A percentile compares a stretch with the other conserved stretches of the same genome.
phyloP scores from a whole-genome alignment of 2,329 filamentous ascomycete species.

The Neurospora sp. region DNA sequence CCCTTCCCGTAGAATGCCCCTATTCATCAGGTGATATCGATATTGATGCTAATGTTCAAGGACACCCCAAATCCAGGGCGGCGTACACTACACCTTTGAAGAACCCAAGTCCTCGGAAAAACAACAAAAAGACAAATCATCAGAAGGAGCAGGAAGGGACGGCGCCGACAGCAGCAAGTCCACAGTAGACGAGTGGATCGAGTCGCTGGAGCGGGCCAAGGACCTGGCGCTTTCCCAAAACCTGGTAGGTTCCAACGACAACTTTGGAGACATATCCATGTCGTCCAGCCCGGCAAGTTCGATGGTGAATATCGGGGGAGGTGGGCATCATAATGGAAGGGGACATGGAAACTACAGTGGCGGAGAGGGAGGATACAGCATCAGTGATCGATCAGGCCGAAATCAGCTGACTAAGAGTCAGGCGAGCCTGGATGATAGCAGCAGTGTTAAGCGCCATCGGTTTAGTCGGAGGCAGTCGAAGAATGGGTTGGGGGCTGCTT shows the following conservation, averaged over 20 bases:
- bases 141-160: not conserved
- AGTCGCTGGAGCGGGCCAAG: slow-evolving; percentile 74
- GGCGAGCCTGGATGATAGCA: slow-evolving; percentile 33
- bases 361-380: slow-evolving; percentile 32
- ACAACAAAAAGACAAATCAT: slow-evolving; percentile 25
- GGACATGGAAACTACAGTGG: not conserved
- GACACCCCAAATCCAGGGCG: slow-evolving; percentile 46
- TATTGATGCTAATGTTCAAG: not conserved
- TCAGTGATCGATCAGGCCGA: slow-evolving; percentile 38
- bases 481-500: slow-evolving; percentile 76
- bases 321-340: not conserved
- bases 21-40: not conserved
- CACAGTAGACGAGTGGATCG: slow-evolving; percentile 84
- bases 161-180: slow-evolving; percentile 47
- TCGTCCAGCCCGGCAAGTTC: slow-evolving; percentile 68
- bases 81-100: slow-evolving; percentile 88
- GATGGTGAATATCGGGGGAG: slow-evolving; percentile 23
- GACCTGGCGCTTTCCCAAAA: slow-evolving; percentile 74
- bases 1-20: too few relatives aligned
- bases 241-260: slow-evolving; percentile 52
- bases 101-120: slow-evolving; percentile 66
- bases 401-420: slow-evolving; percentile 52
- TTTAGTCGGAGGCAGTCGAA: slow-evolving; percentile 94
- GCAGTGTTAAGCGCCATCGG: slow-evolving; percentile 39
- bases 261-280: slow-evolving; percentile 60